Conservation (phyloP, 352 stramenopile species). For the Phytopythium delawarense region DNA sequence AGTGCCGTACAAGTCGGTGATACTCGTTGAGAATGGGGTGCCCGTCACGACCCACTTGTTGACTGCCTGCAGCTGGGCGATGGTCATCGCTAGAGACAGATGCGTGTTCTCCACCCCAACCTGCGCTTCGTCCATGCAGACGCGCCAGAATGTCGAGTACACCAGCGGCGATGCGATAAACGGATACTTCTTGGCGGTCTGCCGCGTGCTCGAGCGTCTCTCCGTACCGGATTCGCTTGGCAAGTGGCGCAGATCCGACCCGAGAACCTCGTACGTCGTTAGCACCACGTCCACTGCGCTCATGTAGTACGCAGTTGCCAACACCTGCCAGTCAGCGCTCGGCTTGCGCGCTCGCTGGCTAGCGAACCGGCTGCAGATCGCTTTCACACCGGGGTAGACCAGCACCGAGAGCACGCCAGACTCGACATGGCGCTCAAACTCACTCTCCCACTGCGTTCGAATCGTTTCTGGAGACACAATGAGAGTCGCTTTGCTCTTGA, state of each 20-base stretch:
- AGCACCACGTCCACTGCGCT: constrained; percentile 81
- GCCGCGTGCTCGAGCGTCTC: constrained; percentile 55
- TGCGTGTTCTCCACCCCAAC: constrained; percentile 76
- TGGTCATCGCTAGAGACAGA: constrained; percentile 74
- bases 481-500: constrained; percentile 77
- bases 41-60: constrained; percentile 88
- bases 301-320: constrained; percentile 40
- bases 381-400: constrained; percentile 50
- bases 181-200: constrained; percentile 67
- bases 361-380: constrained; percentile 26
- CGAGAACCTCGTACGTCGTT: constrained; percentile 88
- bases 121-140: constrained; percentile 93
- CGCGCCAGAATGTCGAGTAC: constrained; percentile 82
- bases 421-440: constrained; percentile 79
- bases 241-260: constrained; percentile 77
- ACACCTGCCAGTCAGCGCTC: constrained; percentile 44
- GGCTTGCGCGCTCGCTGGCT: constrained; percentile 14
- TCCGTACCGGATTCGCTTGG: constrained; percentile 24
- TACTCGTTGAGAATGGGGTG: constrained; percentile 64
- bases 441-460: constrained; percentile 85
- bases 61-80: constrained; percentile 55
- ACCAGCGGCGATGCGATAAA: constrained; percentile 87
- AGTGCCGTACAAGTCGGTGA: constrained; percentile 85
- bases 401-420: constrained; percentile 41
- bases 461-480: constrained; percentile 93